These are phyloP conservation scores for Hyphopichia khmerensis DNA, from an alignment of 1,139 yeast genomes.

Conservation along the genomic window DNA sequence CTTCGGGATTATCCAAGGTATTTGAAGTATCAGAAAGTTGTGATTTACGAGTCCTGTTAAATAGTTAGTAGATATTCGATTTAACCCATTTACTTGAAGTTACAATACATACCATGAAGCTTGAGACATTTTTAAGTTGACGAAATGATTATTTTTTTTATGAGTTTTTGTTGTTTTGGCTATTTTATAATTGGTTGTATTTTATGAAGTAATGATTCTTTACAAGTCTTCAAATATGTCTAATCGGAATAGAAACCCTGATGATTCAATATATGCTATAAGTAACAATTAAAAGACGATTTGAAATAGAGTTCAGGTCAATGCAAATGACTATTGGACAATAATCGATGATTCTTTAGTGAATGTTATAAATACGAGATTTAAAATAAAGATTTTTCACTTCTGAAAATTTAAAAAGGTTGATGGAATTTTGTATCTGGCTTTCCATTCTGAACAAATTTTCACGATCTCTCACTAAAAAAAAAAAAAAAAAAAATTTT, in stretches of 20 bases:
- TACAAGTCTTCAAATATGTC: neutral
- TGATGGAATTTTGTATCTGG: neutral
- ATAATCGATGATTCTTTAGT: neutral
- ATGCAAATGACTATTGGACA: neutral
- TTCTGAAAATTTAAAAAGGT: neutral
- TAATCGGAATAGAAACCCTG: neutral
- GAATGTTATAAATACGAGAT: neutral
- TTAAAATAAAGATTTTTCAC: neutral
- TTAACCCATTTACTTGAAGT: neutral
- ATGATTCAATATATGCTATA: neutral
- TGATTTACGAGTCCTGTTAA: conserved; percentile 9
- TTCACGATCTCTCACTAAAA: conserved; percentile 1
- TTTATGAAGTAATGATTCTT: no score
- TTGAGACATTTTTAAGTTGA: conserved; percentile 11
- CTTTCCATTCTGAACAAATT: neutral
- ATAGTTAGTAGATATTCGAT: conserved; percentile 4
- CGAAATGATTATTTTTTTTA: neutral
- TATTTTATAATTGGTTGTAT: no score
- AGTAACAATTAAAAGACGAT: neutral
- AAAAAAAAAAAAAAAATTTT: neutral
- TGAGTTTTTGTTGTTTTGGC: neutral
- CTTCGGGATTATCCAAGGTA: neutral
- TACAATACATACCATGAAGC: conserved; percentile 17
- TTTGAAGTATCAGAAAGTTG: conserved; percentile 6
- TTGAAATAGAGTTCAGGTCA: neutral